Base-by-base conservation (phyloP, 805 yeast species). In the Wickerhamomyces bisporus region DNA sequence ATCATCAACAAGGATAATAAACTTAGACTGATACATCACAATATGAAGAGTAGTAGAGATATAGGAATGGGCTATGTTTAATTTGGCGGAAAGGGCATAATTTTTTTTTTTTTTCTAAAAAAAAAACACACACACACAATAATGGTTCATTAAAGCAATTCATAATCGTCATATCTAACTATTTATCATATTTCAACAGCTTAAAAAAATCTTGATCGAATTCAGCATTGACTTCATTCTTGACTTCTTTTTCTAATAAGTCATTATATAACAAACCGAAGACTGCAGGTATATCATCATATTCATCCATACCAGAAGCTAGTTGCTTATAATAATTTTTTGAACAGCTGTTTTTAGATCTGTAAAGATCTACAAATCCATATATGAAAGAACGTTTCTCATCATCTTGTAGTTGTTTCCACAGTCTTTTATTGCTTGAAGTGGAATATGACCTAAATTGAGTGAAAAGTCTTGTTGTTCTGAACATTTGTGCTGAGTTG, bases 191-290 rank as follows among this genome's bases (percentile, higher is more conserved):
- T 10, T 25, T 25, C 12, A 29, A 29, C 34, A 53, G 25, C 10
- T 36, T 32, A 26, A 46, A 53, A 41, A 50, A 53, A 9, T 52
- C 58, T 10, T 32, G 32, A 8, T 54, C 57, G 35, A 54, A 52
- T 35, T 54, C 59, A 11, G 52, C 52, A 13, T 40, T 38, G 10
- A 37, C 38, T 30, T 51, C 59, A 12, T 41, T 39, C 2, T 18
- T 34, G 0, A 21, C 36, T 21, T 41, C 35, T 38, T 53, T 54
- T 14, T 51, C 57, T 18, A 46, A 39, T 12, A 62, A 47, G 32
- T 62, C 67, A 34, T 58, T 61, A 49, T 62, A 62, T n/a, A 62
- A 34, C n/a, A 62, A 42, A 3, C 67, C 67, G 41, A 61, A 62
- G n/a, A 62, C 57, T 21, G 62, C 53, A 15, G 67, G 67, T 17